Evolutionary conservation across 108 stramenopile genomes (phyloP).

Genomic region (Cyclostephanos invisitatus): DNA sequence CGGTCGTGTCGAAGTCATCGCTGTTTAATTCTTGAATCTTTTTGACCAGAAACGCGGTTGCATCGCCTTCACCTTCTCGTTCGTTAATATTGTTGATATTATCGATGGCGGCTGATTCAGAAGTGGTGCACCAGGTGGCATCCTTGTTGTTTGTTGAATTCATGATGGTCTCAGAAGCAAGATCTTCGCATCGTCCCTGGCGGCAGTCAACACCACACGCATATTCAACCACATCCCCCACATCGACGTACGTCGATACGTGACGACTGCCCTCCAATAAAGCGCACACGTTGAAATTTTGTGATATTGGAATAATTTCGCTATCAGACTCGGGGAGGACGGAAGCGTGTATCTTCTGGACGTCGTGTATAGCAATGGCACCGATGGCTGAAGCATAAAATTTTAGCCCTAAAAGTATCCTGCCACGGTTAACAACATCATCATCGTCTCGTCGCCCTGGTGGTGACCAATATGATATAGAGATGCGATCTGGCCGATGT

Average conservation of each 20-base stretch:
- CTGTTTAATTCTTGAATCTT: conserved; percentile 11
- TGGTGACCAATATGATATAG: conserved; percentile 9
- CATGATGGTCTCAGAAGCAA: not conserved
- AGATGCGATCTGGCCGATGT: conserved; percentile 19
- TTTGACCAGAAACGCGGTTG: not conserved
- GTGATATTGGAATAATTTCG: not conserved
- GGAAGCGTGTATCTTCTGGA: not conserved
- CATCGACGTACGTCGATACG: conserved; percentile 8
- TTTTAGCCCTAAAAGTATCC: conserved; percentile 14
- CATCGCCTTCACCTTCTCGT: not conserved
- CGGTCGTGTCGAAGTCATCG: conserved; percentile 7
- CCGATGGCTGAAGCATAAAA: not conserved
- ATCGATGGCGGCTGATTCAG: not conserved
- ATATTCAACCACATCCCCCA: conserved; percentile 28
- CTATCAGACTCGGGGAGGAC: not conserved
- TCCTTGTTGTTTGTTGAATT: not conserved
- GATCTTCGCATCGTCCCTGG: not conserved
- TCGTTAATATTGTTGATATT: not conserved
- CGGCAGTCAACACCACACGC: conserved; percentile 20
- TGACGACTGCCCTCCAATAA: conserved; percentile 19
- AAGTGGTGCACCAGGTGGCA: not conserved
- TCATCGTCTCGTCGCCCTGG: not conserved
- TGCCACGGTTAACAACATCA: not conserved
- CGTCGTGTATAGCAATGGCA: not conserved
- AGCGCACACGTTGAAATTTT: conserved; percentile 8